Base-by-base conservation (phyloP, 305 asterid genomes). In the Fraxinus greggii region DNA sequence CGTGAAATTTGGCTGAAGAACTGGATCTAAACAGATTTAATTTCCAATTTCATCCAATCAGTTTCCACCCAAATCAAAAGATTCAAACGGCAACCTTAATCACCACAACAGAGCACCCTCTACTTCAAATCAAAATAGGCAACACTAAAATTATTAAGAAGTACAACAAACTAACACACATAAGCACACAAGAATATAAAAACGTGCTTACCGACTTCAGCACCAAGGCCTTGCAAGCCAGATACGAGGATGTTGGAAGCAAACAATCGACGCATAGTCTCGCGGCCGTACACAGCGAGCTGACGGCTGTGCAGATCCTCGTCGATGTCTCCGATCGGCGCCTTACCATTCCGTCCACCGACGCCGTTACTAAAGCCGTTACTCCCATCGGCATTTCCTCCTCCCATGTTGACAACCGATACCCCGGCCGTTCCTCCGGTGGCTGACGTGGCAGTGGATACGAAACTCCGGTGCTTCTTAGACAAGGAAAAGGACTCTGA, bases 301-400 rank as follows among this genome's bases (percentile, higher is more conserved):
- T 91, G 94, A n/a, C 94, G 90, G 83, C 94, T 91, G 69, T 91
- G 94, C 72, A 91, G 92, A 89, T 91, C 94, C 88, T 89, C 94
- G 28, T 91, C 94, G 80, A 91, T 89, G 78, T 89, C 88, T 42
- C 73, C 76, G 54, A 74, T 76, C 80, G 90, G 87, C 56, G 86
- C 63, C 75, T 85, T 78, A 29, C 89, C 89, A 78, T 82, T 82
- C 72, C 72, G 72, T 3, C 32, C n/a, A 7, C 78, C 79, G 21
- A 8, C 79, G 17, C 76, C 36, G 28, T 36, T 79, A 32, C 35
- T 23, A 8, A 81, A 82, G 26, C 79, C 78, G 67, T n/a, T 15
- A 83, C 63, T 78, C 4, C 76, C 80, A 24, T 63, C 33, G 32
- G 17, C 13, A 63, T 63, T 63, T 78, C 85, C 87, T 32, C 85